phyloP scores from a whole-genome alignment of 176 grass and related monocot genomes.

The Rhynchospora pubera region DNA sequence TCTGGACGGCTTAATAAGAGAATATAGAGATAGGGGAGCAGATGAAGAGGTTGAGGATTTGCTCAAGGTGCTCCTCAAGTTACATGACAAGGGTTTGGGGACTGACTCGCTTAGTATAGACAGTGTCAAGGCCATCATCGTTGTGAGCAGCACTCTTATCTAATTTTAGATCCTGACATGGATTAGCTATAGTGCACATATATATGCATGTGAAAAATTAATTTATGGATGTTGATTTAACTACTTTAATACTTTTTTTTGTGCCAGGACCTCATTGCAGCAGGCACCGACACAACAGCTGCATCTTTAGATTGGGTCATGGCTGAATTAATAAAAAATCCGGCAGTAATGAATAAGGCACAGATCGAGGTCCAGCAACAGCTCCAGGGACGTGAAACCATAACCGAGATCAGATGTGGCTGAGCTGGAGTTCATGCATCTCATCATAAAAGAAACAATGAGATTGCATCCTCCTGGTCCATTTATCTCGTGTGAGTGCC shows the following conservation, averaged over 20 bases:
- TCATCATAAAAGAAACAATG: conserved; percentile 17
- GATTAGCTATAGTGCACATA: neutral
- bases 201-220: neutral
- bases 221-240: neutral
- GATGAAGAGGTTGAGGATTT: neutral
- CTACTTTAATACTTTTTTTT: too few species aligned
- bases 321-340: conserved; percentile 23
- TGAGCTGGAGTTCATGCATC: neutral
- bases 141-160: neutral
- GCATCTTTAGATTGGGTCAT: conserved; percentile 1
- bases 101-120: neutral
- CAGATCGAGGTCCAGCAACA: conserved; percentile 5
- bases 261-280: conserved; percentile 23
- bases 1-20: neutral
- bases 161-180: neutral
- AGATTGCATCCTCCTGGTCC: conserved; percentile 12
- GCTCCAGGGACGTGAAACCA: neutral
- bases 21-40: neutral
- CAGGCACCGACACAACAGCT: neutral
- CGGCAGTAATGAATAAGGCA: neutral
- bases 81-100: neutral
- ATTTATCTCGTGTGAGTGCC: neutral
- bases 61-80: neutral
- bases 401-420: neutral
- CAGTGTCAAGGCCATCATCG: neutral